These are phyloP conservation scores for Tulasnella sp. DNA, from an alignment of 768 basidiomycete genomes.

Conservation along the genomic window DNA sequence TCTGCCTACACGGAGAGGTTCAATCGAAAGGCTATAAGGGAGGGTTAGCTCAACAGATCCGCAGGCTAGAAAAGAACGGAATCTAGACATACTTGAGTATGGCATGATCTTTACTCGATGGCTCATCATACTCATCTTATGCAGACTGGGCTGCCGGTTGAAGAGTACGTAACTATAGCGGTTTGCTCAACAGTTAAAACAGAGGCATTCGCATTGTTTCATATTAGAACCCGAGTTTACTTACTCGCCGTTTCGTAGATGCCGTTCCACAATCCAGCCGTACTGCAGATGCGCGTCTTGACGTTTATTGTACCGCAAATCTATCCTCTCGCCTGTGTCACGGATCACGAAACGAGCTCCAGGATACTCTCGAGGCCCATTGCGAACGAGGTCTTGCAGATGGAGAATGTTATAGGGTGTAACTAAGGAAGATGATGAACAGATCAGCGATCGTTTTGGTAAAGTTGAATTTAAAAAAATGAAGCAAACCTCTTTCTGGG, in stretches of 20 bases:
- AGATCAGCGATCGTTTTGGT: background rate
- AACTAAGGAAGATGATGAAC: constrained; percentile 43
- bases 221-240: constrained; percentile 28
- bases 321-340: constrained; percentile 94
- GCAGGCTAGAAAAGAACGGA: constrained; percentile 14
- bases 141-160: constrained; percentile 95
- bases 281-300: constrained; percentile 92
- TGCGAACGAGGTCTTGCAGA: constrained; percentile 87
- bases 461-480: constrained; percentile 13
- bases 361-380: constrained; percentile 89
- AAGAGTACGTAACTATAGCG: constrained; percentile 70
- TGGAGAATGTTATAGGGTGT: constrained; percentile 95
- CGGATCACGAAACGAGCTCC: constrained; percentile 95
- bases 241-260: constrained; percentile 96
- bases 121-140: constrained; percentile 99
- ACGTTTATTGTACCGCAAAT: constrained; percentile 91
- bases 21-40: constrained; percentile 77
- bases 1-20: constrained; percentile 88
- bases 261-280: constrained; percentile 97
- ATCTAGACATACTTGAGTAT: constrained; percentile 71
- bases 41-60: background rate
- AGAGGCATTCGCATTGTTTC: background rate
- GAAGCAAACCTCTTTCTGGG: constrained; percentile 75
- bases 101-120: constrained; percentile 96
- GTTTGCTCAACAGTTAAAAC: background rate